A percentile compares a stretch with the other conserved stretches of the same genome.
phyloP scores from a whole-genome alignment of 495 filamentous ascomycete species.

The Lasiosphaeris hirsuta region DNA sequence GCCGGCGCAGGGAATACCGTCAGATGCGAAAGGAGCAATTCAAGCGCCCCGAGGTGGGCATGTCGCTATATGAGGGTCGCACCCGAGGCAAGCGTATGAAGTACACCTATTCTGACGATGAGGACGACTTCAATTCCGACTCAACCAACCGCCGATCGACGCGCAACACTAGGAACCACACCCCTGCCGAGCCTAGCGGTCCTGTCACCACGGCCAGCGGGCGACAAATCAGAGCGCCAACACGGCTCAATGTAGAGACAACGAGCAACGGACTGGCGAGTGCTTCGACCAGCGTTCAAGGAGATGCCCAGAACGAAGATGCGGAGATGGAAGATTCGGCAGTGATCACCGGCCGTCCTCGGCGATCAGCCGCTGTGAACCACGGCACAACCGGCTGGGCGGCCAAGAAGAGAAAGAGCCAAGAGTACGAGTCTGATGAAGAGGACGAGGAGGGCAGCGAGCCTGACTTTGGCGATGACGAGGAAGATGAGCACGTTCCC shows the following conservation, averaged over 20 bases:
- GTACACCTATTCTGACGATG: constrained; percentile 93
- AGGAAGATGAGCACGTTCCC: constrained; percentile 53
- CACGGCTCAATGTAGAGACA: constrained; percentile 74
- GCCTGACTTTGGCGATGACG: constrained; percentile 56
- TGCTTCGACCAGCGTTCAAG: constrained; percentile 34
- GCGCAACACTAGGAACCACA: constrained; percentile 67
- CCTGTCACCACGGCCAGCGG: constrained; percentile 89
- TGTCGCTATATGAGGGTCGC: constrained; percentile 92
- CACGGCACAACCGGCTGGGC: constrained; percentile 50
- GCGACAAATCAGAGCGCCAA: constrained; percentile 73
- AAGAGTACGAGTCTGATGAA: constrained; percentile 68
- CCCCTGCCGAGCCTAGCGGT: constrained; percentile 64
- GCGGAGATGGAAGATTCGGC: constrained; percentile 24
- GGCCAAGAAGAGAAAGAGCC: constrained; percentile 60
- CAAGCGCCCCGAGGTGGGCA: constrained; percentile 79
- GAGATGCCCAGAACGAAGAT: constrained; percentile 25
- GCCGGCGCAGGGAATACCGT: constrained; percentile 88
- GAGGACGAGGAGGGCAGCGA: constrained; percentile 63
- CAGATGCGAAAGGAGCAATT: constrained; percentile 83
- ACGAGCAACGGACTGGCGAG: constrained; percentile 40
- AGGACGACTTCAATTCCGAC: constrained; percentile 71
- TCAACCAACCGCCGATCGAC: constrained; percentile 68
- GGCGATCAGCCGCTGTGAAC: constrained; percentile 41
- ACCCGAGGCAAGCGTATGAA: constrained; percentile 93
- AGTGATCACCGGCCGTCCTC: constrained; percentile 32